phyloP scores from a whole-genome alignment of 2,329 filamentous ascomycete genomes.

The Phialocephala sp. region DNA sequence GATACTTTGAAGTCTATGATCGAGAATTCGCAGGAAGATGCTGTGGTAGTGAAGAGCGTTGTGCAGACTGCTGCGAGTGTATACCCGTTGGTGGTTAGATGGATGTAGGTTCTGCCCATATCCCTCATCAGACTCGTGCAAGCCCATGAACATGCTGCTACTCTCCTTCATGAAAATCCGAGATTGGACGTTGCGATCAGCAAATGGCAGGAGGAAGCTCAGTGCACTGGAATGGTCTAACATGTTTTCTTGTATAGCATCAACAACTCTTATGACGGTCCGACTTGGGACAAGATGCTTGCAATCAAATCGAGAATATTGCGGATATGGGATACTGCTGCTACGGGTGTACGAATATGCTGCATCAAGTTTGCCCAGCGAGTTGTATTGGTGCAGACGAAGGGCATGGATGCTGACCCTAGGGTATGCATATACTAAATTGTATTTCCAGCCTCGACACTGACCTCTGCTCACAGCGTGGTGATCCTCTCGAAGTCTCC shows the following conservation, averaged over 20 bases:
- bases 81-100: constrained; percentile 88
- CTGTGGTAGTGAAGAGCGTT: constrained; percentile 80
- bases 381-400: constrained; percentile 89
- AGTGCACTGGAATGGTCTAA: constrained; percentile 37
- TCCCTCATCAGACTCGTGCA: constrained; percentile 28
- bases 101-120: constrained; percentile 75
- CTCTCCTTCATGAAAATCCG: not conserved
- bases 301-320: constrained; percentile 90
- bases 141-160: constrained; percentile 7
- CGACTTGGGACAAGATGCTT: constrained; percentile 86
- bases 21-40: constrained; percentile 76
- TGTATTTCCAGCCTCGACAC: not conserved
- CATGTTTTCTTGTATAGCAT: constrained; percentile 62
- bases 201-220: constrained; percentile 1
- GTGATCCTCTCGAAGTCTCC: constrained; percentile 82
- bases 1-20: constrained; percentile 75
- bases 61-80: constrained; percentile 91
- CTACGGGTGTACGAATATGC: constrained; percentile 81
- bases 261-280: constrained; percentile 79
- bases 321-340: constrained; percentile 82
- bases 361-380: constrained; percentile 98
- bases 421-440: constrained; percentile 63
- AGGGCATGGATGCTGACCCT: constrained; percentile 80
- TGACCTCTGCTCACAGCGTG: constrained; percentile 54
- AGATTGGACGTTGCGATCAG: not conserved